Percentiles rank a stretch among this genome's conserved stretches.
Conservation (phyloP, 768 basidiomycete genomes). For the Mycena chlorophos region DNA sequence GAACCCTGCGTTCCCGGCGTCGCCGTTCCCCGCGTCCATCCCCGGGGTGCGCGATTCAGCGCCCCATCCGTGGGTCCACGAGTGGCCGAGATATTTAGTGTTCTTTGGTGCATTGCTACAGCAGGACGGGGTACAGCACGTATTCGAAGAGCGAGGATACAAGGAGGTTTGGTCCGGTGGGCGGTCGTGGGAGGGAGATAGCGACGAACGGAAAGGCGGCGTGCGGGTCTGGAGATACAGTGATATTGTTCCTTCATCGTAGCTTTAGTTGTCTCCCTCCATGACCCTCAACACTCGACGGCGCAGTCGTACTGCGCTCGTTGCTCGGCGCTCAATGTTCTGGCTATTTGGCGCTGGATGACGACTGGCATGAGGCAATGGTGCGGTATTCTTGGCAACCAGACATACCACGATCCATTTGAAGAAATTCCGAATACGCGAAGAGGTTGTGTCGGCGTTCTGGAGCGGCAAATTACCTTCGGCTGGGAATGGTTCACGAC, state of each 20-base stretch:
- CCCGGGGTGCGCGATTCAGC: constrained; percentile 41
- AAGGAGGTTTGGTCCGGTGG: constrained; percentile 61
- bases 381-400: background rate
- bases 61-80: constrained; percentile 58
- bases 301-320: constrained; percentile 10
- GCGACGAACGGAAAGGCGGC: constrained; percentile 61
- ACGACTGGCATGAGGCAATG: background rate
- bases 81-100: constrained; percentile 82
- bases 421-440: constrained; percentile 1
- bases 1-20: constrained; percentile 63
- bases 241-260: too few species aligned
- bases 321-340: background rate
- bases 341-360: constrained; percentile 2
- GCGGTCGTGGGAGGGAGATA: constrained; percentile 77
- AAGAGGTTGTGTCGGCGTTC: background rate
- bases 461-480: background rate
- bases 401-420: constrained; percentile 7
- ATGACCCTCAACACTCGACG: constrained; percentile 8
- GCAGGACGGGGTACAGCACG: constrained; percentile 44
- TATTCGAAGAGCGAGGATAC: constrained; percentile 62
- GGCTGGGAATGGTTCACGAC: background rate
- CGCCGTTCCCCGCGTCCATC: constrained; percentile 51
- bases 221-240: constrained; percentile 68
- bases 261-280: background rate
- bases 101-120: constrained; percentile 80